These are phyloP conservation scores for Leccinum disarticulatum DNA, from an alignment of 768 basidiomycete species.

Conservation along the genomic window DNA sequence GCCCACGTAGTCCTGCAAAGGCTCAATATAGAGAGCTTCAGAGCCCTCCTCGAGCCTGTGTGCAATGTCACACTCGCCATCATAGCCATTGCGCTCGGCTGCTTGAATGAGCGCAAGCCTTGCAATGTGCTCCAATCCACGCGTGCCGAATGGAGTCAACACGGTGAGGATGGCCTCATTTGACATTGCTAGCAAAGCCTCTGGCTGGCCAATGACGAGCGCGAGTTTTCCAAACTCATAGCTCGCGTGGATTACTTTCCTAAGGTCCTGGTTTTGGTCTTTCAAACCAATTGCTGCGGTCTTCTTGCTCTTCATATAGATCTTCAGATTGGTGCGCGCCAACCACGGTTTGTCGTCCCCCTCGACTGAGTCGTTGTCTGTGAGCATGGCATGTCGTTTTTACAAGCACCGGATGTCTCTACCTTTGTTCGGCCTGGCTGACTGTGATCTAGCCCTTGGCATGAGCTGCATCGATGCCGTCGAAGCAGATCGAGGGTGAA, in stretches of 20 bases:
- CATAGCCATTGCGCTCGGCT: not conserved
- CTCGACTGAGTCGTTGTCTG: not conserved
- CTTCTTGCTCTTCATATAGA: not conserved
- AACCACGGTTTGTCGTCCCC: not conserved
- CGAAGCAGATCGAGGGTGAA: not conserved
- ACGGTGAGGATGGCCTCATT: not conserved
- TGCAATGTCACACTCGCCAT: not conserved
- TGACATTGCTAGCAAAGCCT: not conserved
- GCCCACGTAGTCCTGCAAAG: not conserved
- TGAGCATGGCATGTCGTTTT: too few relatives aligned
- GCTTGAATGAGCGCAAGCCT: not conserved
- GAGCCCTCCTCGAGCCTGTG: not conserved
- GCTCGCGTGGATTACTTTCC: not conserved
- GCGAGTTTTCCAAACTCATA: not conserved
- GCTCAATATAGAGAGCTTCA: not conserved
- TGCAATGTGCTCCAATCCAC: not conserved
- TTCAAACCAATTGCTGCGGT: not conserved
- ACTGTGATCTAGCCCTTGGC: too few relatives aligned
- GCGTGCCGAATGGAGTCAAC: not conserved
- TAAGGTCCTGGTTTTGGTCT: not conserved
- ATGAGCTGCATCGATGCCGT: not conserved
- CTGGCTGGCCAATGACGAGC: not conserved
- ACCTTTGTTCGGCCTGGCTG: not conserved
- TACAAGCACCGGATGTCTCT: too few relatives aligned
- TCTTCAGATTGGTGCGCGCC: not conserved